Percentiles rank a stretch among this genome's conserved stretches.
phyloP scores from a whole-genome alignment of 2,329 filamentous ascomycete genomes.

The Ploettnerulaceae sp. region DNA sequence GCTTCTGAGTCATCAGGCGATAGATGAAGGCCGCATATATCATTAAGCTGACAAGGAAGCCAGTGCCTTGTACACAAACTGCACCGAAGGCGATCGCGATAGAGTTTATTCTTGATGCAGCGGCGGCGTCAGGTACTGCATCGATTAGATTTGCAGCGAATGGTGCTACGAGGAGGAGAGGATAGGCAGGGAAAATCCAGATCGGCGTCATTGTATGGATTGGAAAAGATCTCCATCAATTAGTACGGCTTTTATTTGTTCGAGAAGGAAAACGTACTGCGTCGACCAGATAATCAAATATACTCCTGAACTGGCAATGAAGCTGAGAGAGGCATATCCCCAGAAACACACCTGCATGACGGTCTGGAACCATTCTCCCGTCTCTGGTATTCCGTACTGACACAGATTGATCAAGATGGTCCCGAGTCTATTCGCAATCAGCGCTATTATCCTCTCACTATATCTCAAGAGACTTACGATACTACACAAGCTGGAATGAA shows the following conservation, averaged over 20 bases:
- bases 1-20: constrained; percentile 81
- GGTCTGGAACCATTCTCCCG: constrained; percentile 56
- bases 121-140: constrained; percentile 20
- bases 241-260: neutral
- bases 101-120: constrained; percentile 40
- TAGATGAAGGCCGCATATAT: constrained; percentile 82
- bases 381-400: constrained; percentile 64
- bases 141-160: constrained; percentile 55
- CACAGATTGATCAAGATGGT: constrained; percentile 75
- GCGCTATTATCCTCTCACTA: constrained; percentile 46
- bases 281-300: constrained; percentile 69
- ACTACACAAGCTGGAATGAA: constrained; percentile 67
- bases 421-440: constrained; percentile 59
- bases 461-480: constrained; percentile 36
- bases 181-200: constrained; percentile 85
- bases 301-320: constrained; percentile 62
- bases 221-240: constrained; percentile 42
- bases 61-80: constrained; percentile 49
- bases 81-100: constrained; percentile 46
- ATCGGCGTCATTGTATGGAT: constrained; percentile 83
- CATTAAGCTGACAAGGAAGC: constrained; percentile 62
- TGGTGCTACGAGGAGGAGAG: constrained; percentile 70
- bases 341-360: constrained; percentile 67
- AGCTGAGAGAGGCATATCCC: constrained; percentile 65
- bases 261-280: constrained; percentile 37